A percentile compares a stretch with the other conserved stretches of the same genome.
Conservation (phyloP, 1,284 basidiomycete genomes). For the Puccinia sorghi region DNA sequence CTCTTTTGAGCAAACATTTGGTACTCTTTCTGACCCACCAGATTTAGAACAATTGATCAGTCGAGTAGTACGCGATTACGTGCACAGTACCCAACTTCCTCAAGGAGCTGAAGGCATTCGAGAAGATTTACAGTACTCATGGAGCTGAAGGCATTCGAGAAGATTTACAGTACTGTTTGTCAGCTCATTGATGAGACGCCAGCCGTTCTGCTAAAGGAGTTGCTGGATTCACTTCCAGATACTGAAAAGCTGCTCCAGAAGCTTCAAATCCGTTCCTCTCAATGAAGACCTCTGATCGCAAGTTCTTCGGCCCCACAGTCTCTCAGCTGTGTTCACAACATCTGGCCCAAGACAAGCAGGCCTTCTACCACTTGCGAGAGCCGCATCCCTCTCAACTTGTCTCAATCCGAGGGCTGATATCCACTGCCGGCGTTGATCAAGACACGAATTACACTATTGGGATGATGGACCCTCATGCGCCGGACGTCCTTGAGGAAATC, state of each 20-base stretch:
- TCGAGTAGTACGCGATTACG: slow-evolving; percentile 82
- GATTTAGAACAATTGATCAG: slow-evolving; percentile 92
- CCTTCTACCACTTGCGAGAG: slow-evolving; percentile 62
- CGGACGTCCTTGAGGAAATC: slow-evolving; percentile 74
- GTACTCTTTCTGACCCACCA: slow-evolving; percentile 71
- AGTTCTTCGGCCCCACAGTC: slow-evolving; percentile 69
- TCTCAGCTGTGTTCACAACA: slow-evolving; percentile 64
- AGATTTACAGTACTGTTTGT: slow-evolving; percentile 69
- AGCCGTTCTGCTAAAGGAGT: slow-evolving; percentile 66
- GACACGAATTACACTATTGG: slow-evolving; percentile 74
- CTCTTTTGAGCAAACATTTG: slow-evolving; percentile 74
- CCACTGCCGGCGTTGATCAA: not conserved
- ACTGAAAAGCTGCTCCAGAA: slow-evolving; percentile 69
- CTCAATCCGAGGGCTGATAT: slow-evolving; percentile 12
- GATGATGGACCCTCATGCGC: slow-evolving; percentile 60
- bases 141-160: slow-evolving; percentile 69
- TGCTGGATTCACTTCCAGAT: slow-evolving; percentile 66
- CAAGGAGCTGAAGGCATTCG: slow-evolving; percentile 67
- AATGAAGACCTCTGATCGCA: slow-evolving; percentile 63
- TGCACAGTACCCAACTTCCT: slow-evolving; percentile 79
- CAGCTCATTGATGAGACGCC: slow-evolving; percentile 70
- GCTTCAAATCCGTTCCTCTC: slow-evolving; percentile 66
- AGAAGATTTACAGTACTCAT: slow-evolving; percentile 65
- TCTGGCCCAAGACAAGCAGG: slow-evolving; percentile 64
- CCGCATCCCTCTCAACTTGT: slow-evolving; percentile 3